Evolutionary conservation across 257 asterid genomes (phyloP).

Genomic region (Echium plantagineum): DNA sequence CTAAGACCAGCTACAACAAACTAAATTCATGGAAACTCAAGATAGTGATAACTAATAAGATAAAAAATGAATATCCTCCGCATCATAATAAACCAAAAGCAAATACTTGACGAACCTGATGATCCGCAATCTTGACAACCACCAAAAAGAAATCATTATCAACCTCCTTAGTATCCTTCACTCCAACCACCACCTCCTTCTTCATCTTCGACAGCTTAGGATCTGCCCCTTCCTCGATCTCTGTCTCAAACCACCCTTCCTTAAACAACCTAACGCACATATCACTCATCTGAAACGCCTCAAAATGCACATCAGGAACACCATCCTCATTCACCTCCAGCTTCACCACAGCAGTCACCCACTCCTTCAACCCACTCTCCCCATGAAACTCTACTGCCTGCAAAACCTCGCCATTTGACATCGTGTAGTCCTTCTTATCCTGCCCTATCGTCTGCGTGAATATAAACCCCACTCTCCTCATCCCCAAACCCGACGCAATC

Average conservation of each 20-base stretch:
- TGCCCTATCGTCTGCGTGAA: conserved; percentile 81
- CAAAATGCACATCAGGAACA: conserved; percentile 75
- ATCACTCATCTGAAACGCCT: conserved; percentile 95
- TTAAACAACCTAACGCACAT: conserved; percentile 63
- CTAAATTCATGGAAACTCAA: no score
- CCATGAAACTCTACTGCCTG: conserved; percentile 87
- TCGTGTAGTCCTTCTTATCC: conserved; percentile 74
- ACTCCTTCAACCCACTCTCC: conserved; percentile 75
- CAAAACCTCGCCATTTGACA: conserved; percentile 65
- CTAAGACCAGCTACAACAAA: no score
- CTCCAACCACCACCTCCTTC: conserved; percentile 83
- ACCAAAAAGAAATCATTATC: conserved; percentile 95
- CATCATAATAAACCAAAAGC: neutral
- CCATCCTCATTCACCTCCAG: conserved; percentile 87
- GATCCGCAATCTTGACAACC: conserved; percentile 82
- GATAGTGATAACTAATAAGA: no score
- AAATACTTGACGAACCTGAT: conserved; percentile 47
- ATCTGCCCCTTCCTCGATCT: conserved; percentile 48
- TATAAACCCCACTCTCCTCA: conserved; percentile 79
- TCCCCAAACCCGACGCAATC: conserved; percentile 70
- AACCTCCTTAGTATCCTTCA: conserved; percentile 73
- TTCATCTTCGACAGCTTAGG: conserved; percentile 86
- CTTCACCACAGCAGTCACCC: conserved; percentile 91
- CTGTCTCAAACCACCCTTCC: conserved; percentile 81
- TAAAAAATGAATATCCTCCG: neutral